A percentile compares a stretch with the other conserved stretches of the same genome.
Conservation (phyloP, 1,284 basidiomycete species). For the Xerocomus amazonicus region DNA sequence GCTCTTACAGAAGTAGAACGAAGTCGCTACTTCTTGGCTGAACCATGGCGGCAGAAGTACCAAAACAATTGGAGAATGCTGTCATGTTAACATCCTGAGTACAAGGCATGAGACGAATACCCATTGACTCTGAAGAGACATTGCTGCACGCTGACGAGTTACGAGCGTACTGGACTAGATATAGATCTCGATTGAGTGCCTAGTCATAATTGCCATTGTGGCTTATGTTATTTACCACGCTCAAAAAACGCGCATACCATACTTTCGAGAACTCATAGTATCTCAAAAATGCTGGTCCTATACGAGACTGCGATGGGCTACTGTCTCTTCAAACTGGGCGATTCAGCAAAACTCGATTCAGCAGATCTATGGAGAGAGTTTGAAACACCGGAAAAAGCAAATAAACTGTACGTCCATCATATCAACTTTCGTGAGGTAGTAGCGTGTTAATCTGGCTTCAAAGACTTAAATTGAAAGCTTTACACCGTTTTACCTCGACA, state of each 20-base stretch:
- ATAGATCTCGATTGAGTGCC: no score
- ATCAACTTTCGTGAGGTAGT: conserved; percentile 4
- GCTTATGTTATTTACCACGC: conserved; percentile 27
- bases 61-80: no score
- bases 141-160: no score
- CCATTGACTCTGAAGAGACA: no score
- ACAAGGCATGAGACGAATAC: no score
- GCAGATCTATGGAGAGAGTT: conserved; percentile 91
- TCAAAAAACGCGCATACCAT: conserved; percentile 25
- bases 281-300: conserved; percentile 67
- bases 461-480: conserved; percentile 90
- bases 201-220: conserved; percentile 11
- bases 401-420: conserved; percentile 71
- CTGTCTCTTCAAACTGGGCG: conserved; percentile 95
- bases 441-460: neutral
- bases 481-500: conserved; percentile 96
- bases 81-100: no score
- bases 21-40: no score
- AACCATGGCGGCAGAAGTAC: no score
- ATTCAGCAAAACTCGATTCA: conserved; percentile 84
- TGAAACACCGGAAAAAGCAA: conserved; percentile 86
- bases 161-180: no score
- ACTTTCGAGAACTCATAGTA: conserved; percentile 1
- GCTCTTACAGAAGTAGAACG: no score
- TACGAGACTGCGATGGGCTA: conserved; percentile 90